phyloP scores from a whole-genome alignment of 2,329 filamentous ascomycete species.

The Teratosphaeria gauchensis region DNA sequence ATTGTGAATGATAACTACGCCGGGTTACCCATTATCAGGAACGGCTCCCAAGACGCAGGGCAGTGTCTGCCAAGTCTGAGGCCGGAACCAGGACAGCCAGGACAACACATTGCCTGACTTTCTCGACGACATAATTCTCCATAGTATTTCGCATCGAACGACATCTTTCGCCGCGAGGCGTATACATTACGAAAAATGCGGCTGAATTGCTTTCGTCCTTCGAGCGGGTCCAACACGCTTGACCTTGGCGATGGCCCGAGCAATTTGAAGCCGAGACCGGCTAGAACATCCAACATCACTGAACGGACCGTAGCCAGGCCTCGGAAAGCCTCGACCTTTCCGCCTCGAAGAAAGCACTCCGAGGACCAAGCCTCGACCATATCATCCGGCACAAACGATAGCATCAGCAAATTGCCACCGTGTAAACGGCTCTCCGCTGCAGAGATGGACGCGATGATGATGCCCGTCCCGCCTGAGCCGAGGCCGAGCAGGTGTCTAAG shows the following conservation, averaged over 20 bases:
- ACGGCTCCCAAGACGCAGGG: not conserved
- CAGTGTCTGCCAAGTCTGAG: not conserved
- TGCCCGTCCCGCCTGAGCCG: slow-evolving; percentile 19
- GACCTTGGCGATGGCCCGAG: slow-evolving; percentile 5
- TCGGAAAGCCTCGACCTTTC: not conserved
- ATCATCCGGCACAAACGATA: slow-evolving; percentile 16
- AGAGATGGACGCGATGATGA: slow-evolving; percentile 26
- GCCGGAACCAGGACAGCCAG: not conserved
- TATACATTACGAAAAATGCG: slow-evolving; percentile 14
- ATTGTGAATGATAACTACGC: not conserved
- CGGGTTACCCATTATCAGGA: not conserved
- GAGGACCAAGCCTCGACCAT: not conserved
- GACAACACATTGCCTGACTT: not conserved
- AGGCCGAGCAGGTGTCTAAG: slow-evolving; percentile 21
- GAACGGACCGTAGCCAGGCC: not conserved
- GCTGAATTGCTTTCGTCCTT: slow-evolving; percentile 20
- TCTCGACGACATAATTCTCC: not conserved
- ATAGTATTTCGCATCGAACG: not conserved
- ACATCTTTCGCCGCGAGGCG: not conserved
- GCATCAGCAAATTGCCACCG: slow-evolving; percentile 23
- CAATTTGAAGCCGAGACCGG: not conserved
- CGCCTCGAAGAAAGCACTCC: not conserved
- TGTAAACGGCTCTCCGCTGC: slow-evolving; percentile 21
- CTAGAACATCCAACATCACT: not conserved
- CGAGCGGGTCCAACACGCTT: slow-evolving; percentile 7